Evolutionary conservation across 1,284 basidiomycete genomes (phyloP), one percentile per base, ranked within the genome.

Genomic region (Rhodotorula sp.): DNA sequence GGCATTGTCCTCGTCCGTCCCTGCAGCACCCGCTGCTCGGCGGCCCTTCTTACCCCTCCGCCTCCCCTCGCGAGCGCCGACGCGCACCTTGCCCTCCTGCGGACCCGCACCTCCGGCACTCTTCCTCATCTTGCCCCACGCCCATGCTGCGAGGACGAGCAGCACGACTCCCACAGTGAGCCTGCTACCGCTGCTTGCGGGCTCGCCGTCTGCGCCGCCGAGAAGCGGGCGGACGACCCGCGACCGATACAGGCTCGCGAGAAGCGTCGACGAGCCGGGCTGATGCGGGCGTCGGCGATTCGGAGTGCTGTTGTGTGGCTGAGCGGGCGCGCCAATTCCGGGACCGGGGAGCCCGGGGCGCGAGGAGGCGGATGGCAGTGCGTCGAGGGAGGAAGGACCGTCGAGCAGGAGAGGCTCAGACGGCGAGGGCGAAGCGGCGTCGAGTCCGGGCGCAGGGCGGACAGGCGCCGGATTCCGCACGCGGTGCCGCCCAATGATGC

Each of bases 401-500:
- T 76, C 74, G 58, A 76, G 67, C 4, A 66, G 62, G 21, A 73
- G 72, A 0, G 64, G 69, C 13, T 68, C 70, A 23, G 68, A 54
- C 5, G 63, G 49, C 13, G 70, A 44, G 16, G 59, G 62, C 1
- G 67, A 53, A 46, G 74, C 74, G 63, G 45, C 0, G 67, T 68
- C 44, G 64, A 45, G 53, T 70, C 72, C 48, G 70, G 64, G 21
- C 44, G 59, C 56, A 61, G 27, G 23, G 67, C 61, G 14, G 72
- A 56, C 21, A 67, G 63, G 66, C 14, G 62, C 54, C 25, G 70
- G 66, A n/a, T 66, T 61, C 16, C 60, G 46, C 25, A 73, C 45
- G 7, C 52, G 61, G 23, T 76, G 73, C 2, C 73, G 70, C 3
- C 75, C 75, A 19, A 72, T 27, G 27, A 76, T 59, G 60, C 70